Base-by-base conservation (phyloP, 352 stramenopile genomes). In the Pythium graminicola region DNA sequence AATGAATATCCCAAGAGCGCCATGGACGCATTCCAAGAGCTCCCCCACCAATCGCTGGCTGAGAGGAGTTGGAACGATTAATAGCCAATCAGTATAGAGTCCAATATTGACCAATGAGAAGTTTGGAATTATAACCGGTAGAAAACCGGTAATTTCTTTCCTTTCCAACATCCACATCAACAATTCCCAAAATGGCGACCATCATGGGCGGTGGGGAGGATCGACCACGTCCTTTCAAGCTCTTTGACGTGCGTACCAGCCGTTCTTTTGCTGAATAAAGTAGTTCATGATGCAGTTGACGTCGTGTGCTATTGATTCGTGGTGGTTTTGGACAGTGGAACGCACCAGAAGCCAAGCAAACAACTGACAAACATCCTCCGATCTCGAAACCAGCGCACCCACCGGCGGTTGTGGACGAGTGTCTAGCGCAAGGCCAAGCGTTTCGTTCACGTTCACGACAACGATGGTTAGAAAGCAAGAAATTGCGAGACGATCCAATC, bases 371-470 rank as follows among this genome's bases (percentile, higher is more conserved):
- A 54, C 16, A 14, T n/a, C n/a, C n/a, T n/a, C n/a, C n/a, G 6
- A 40, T 20, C 5, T 16, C 33, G 33, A 17, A 40, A 40, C 17
- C 27, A 50, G 20, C 13, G 29, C 7, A 35, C 29, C 7, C 7
- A n/a, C 24, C 44, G 9, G 33, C 31, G 10, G 42, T 64, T n/a
- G 56, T 53, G 9, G 35, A 50, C 8, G 62, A 82, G 60, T 69
- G 55, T 28, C 52, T 80, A 27, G 64, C 62, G 17, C 60, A 79
- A 42, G 73, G 72, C 20, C 50, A 60, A 1, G 57, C 73, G 6
- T 85, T 84, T 53, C 72, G 70, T 42, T 67, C 56, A 26, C 66
- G 71, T 20, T 89, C 78, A 1, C 26, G 51, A 7, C 36, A 63
- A 9, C 48, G 52, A 3, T 89, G 78, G 78, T 53, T 77, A 14